Evolutionary conservation across 192 early-diverging fungal species (phyloP).

Genomic region (Radiomyces spectabilis): DNA sequence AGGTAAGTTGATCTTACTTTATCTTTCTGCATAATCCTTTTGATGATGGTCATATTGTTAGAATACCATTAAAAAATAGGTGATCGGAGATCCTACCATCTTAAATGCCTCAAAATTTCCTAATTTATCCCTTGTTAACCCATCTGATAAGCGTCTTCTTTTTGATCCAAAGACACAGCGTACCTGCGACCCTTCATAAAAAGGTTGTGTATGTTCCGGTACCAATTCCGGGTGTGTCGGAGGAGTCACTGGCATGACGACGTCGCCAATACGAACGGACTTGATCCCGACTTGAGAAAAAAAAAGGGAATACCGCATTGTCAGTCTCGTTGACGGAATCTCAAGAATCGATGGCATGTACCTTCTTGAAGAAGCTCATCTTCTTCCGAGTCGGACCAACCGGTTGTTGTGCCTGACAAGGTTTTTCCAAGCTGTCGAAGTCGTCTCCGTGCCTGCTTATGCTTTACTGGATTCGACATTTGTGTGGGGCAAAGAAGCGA

Average conservation of each 20-base stretch:
- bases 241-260: constrained; percentile 37
- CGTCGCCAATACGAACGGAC: constrained; percentile 50
- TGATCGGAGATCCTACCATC: constrained; percentile 16
- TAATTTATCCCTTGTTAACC: background rate
- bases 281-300: constrained; percentile 25
- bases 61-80: background rate
- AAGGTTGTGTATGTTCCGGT: constrained; percentile 37
- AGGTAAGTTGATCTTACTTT: constrained; percentile 25
- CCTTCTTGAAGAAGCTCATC: constrained; percentile 23
- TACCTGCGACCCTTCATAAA: constrained; percentile 52
- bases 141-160: no score
- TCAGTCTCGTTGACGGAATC: background rate
- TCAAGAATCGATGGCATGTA: background rate
- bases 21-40: constrained; percentile 83
- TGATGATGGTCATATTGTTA: background rate
- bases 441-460: constrained; percentile 21
- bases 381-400: constrained; percentile 28
- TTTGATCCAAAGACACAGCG: background rate
- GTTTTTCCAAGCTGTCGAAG: constrained; percentile 24
- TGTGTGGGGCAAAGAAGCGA: no score
- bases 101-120: constrained; percentile 31
- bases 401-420: constrained; percentile 7
- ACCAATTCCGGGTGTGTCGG: constrained; percentile 43
- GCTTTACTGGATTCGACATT: background rate
- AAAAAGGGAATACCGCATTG: background rate